Percentiles rank a stretch among this genome's conserved stretches.
These are phyloP conservation scores for Apiotrichum veenhuisii DNA, from an alignment of 1,284 basidiomycete species.

Conservation along the genomic window DNA sequence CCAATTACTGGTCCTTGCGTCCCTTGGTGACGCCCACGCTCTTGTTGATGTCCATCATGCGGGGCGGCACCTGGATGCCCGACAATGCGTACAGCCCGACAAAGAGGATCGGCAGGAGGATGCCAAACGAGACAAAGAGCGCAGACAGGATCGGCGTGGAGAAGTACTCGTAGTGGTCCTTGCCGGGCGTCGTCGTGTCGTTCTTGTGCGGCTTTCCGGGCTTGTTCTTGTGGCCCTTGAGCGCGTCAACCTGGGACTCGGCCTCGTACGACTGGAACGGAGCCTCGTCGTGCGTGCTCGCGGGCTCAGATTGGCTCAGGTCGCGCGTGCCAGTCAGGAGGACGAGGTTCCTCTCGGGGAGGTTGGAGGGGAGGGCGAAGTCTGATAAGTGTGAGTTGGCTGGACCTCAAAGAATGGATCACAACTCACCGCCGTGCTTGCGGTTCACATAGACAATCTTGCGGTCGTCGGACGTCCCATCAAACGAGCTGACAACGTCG, in stretches of 20 bases:
- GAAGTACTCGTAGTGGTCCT: conserved; percentile 66
- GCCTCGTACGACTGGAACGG: conserved; percentile 4
- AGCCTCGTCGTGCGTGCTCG: conserved; percentile 13
- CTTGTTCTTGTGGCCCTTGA: conserved; percentile 82
- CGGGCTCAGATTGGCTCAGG: conserved; percentile 16
- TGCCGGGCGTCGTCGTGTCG: conserved; percentile 15
- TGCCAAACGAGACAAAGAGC: conserved; percentile 64
- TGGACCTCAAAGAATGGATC: not conserved
- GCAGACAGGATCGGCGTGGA: conserved; percentile 72
- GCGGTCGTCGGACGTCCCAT: not conserved
- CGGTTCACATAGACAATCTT: conserved; percentile 14
- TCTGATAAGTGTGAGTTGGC: conserved; percentile 4
- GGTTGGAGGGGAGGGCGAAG: conserved; percentile 14
- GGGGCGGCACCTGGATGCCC: conserved; percentile 63
- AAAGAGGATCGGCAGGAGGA: conserved; percentile 66
- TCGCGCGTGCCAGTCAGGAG: conserved; percentile 39
- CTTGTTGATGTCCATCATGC: conserved; percentile 48
- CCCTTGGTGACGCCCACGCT: conserved; percentile 56
- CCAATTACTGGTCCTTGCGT: conserved; percentile 70
- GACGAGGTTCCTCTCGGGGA: conserved; percentile 27
- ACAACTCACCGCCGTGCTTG: conserved; percentile 13
- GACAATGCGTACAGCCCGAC: conserved; percentile 66
- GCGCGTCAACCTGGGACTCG: conserved; percentile 55
- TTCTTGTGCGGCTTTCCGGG: conserved; percentile 45
- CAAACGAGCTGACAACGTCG: conserved; percentile 19